Evolutionary conservation across 345 rosid genomes (phyloP).

Genomic region (Toxicodendron radicans): DNA sequence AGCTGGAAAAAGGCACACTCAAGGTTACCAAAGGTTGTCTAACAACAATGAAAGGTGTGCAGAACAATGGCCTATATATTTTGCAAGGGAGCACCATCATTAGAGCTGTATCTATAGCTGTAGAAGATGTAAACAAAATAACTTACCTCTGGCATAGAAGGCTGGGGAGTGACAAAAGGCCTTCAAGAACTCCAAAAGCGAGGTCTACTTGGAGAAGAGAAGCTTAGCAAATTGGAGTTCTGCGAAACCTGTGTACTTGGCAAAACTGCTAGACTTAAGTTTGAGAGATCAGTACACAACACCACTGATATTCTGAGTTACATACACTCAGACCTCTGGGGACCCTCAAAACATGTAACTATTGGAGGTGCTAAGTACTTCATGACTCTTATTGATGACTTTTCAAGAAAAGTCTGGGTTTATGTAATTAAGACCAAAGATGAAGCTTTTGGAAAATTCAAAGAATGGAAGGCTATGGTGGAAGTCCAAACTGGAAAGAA

Average conservation of each 20-base stretch:
- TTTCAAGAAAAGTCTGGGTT: too few species aligned
- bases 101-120: too few species aligned
- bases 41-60: neutral
- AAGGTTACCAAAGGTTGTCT: neutral
- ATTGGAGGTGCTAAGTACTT: neutral
- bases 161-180: neutral
- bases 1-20: neutral
- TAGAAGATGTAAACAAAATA: too few species aligned
- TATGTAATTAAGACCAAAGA: too few species aligned
- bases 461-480: too few species aligned
- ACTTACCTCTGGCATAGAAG: neutral
- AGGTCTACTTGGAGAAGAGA: neutral
- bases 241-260: neutral
- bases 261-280: neutral
- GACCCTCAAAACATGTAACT: neutral
- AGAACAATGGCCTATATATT: neutral
- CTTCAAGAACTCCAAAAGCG: neutral
- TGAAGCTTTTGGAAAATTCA: too few species aligned
- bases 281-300: fast-evolving
- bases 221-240: neutral
- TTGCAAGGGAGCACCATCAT: neutral
- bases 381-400: neutral
- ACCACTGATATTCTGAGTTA: neutral
- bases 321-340: neutral
- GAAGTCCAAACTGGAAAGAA: too few species aligned